Conservation (phyloP, 371 early-diverging fungal genomes). For the Parasitella parasitica region DNA sequence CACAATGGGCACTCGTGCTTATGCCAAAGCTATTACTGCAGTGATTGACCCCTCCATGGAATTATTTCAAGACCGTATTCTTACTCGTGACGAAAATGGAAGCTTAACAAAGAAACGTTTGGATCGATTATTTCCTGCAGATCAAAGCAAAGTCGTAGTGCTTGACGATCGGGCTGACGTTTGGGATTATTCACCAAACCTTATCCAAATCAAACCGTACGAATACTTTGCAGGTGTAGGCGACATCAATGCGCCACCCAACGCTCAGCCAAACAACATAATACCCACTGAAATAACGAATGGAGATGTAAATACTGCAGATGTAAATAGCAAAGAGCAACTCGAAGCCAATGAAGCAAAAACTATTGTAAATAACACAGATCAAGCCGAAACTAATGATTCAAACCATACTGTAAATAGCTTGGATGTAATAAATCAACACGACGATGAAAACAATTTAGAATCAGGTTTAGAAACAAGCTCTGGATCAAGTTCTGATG, state of each 20-base stretch:
- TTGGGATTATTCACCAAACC: slow-evolving; percentile 91
- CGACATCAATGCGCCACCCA: slow-evolving; percentile 85
- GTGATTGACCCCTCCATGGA: slow-evolving; percentile 85
- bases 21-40: slow-evolving; percentile 89
- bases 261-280: not conserved
- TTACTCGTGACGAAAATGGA: slow-evolving; percentile 95
- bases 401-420: not conserved
- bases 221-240: slow-evolving; percentile 93
- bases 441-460: not conserved
- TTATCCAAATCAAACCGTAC: slow-evolving; percentile 88
- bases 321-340: not conserved
- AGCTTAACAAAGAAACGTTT: slow-evolving; percentile 84
- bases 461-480: not conserved
- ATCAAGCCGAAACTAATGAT: not conserved
- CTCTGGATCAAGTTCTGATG: not conserved
- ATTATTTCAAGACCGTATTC: slow-evolving; percentile 88
- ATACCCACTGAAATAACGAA: not conserved
- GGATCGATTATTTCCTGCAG: slow-evolving; percentile 91
- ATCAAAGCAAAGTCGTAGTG: slow-evolving; percentile 95
- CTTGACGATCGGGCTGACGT: slow-evolving; percentile 99
- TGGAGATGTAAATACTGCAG: not conserved
- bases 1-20: slow-evolving; percentile 98
- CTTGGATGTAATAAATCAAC: not conserved
- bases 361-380: not conserved
- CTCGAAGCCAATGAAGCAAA: not conserved